Base-by-base conservation (phyloP, 1,284 basidiomycete genomes). In the Thelephora terrestris region DNA sequence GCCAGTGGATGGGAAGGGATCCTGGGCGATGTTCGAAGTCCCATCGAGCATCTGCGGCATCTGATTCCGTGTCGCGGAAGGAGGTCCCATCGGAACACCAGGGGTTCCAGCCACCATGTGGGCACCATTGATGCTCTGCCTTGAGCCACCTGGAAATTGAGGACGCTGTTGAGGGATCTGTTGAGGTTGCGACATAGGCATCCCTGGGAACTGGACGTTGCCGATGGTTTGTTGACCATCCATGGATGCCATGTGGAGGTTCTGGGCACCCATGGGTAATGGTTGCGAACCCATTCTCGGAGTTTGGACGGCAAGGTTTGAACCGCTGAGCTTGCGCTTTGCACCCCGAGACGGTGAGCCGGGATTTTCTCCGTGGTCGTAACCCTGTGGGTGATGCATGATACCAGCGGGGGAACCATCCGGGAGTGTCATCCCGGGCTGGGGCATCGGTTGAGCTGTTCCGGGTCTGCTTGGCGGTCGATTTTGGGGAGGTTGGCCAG, bases 61-160 rank as follows among this genome's bases (percentile, higher is more conserved):
- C 44, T 49, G 46, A 27, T 52, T 47, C 16, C 59, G 51, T n/a
- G 57, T 54, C 17, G 58, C 36, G 23, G 54, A 47, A 35, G 60
- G 58, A 14, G 59, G 61, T 24, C 59, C 58, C 61, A 61, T 61
- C 55, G 57, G 53, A 9, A 59, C 57, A 2, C 55, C 53, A 20
- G 54, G 52, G 5, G 52, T 55, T 24, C 57, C 56, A 34, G 52
- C 54, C 50, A 55, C 47, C 7, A 52, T 42, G 10, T 9, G 21
- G 10, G n/a, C 20, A 4, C 39, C 39, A 12, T 25, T 25, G 21
- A 42, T 18, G 14, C 5, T 32, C 29, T 32, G 29, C 12, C 29
- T 32, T 32, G 29, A 32, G 12, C 29, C 9, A 32, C 29, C 29
- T 3, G 29, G 29, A 12, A 32, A 32, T 10, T 32, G 29, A 32